Evolutionary conservation across 208 protist species (phyloP).

Genomic region (Leishmania aethiopica): DNA sequence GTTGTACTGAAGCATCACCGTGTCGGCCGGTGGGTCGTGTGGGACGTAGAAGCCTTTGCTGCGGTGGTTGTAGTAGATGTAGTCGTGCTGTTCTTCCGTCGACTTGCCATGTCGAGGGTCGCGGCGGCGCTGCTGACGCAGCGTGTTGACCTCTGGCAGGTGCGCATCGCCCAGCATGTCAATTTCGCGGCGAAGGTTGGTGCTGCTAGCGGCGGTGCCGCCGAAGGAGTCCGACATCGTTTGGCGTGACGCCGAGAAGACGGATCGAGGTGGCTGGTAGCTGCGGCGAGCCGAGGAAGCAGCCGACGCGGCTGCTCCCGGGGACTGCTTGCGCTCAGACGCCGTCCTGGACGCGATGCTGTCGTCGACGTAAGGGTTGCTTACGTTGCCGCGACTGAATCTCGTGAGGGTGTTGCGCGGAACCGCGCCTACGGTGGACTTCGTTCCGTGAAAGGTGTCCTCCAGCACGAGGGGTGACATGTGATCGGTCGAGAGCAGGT

Average conservation of each 20-base stretch:
- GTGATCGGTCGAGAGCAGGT: slow-evolving; percentile 52
- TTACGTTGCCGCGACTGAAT: background rate
- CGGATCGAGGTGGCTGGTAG: background rate
- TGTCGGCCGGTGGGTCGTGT: slow-evolving; percentile 49
- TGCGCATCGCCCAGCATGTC: slow-evolving; percentile 53
- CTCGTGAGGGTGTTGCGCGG: slow-evolving; percentile 33
- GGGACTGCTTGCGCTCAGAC: background rate
- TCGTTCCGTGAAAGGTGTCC: slow-evolving; percentile 46
- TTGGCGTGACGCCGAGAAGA: background rate
- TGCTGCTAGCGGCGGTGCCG: slow-evolving; percentile 27
- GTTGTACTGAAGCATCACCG: slow-evolving; percentile 76
- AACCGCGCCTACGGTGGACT: slow-evolving; percentile 38
- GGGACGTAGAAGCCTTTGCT: slow-evolving; percentile 89
- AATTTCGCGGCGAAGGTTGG: slow-evolving; percentile 55
- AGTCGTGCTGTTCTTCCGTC: slow-evolving; percentile 36
- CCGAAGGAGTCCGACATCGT: slow-evolving; percentile 11
- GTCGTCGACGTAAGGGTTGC: background rate
- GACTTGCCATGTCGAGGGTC: slow-evolving; percentile 45
- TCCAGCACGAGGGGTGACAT: slow-evolving; percentile 34
- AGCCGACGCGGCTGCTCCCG: background rate
- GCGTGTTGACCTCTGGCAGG: slow-evolving; percentile 44
- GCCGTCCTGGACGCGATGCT: background rate
- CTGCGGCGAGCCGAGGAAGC: background rate
- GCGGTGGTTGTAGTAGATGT: slow-evolving; percentile 87
- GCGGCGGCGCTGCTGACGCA: slow-evolving; percentile 51